A percentile compares a stretch with the other conserved stretches of the same genome.
These are phyloP conservation scores for Circinella minor DNA, from an alignment of 371 early-diverging fungal species.

Conservation along the genomic window DNA sequence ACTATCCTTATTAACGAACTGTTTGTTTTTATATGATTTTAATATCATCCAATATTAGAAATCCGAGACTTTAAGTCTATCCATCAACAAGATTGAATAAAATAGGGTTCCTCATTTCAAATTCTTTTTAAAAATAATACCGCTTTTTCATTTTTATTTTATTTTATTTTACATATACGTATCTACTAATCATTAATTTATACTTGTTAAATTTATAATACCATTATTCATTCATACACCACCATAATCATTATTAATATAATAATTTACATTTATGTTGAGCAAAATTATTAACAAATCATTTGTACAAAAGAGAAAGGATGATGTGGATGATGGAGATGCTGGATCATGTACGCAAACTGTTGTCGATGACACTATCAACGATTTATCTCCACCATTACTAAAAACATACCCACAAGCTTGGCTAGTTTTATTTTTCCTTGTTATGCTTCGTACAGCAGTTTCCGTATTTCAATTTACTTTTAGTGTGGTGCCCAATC, in stretches of 20 bases:
- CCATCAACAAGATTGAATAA: neutral
- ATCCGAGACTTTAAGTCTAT: constrained; percentile 2
- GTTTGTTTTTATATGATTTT: neutral
- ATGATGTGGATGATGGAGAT: neutral
- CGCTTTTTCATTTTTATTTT: constrained; percentile 2
- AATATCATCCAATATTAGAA: neutral
- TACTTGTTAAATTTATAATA: neutral
- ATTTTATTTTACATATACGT: neutral
- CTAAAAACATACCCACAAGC: constrained; percentile 43
- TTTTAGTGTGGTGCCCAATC: constrained; percentile 36
- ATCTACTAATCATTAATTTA: constrained; percentile 1
- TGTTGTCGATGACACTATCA: neutral
- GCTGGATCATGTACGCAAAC: constrained; percentile 6
- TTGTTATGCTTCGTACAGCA: constrained; percentile 37
- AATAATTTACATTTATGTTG: neutral
- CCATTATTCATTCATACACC: neutral
- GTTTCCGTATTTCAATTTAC: constrained; percentile 45
- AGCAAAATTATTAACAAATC: neutral
- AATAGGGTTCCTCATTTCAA: constrained; percentile 1
- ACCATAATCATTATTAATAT: neutral
- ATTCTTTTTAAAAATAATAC: neutral
- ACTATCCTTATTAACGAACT: neutral
- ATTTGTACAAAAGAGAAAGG: neutral
- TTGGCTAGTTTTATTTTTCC: constrained; percentile 37
- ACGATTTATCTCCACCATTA: neutral